Percentiles rank a stretch among this genome's conserved stretches.
phyloP scores from a whole-genome alignment of 1,284 basidiomycete genomes.

The Schizophyllum amplum region DNA sequence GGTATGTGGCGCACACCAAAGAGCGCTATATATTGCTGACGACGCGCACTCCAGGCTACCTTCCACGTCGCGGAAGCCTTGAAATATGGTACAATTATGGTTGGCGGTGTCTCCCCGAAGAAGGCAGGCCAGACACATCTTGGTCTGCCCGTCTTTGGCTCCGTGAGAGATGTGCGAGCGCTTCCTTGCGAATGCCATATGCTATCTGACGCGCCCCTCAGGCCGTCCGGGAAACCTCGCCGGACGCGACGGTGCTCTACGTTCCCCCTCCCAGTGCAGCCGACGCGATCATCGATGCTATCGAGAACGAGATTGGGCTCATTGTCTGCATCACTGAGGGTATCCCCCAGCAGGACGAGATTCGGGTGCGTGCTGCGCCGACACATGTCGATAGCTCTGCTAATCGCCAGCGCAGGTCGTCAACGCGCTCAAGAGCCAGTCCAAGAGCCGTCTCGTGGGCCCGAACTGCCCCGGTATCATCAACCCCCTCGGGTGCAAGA shows the following conservation, averaged over 20 bases:
- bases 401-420: conserved; percentile 54
- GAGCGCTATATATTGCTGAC: conserved; percentile 1
- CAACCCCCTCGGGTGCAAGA: conserved; percentile 96
- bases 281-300: conserved; percentile 94
- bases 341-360: conserved; percentile 94
- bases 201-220: conserved; percentile 22
- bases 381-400: background rate
- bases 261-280: conserved; percentile 91
- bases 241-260: conserved; percentile 92
- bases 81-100: conserved; percentile 94
- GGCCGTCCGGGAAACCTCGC: conserved; percentile 79
- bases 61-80: conserved; percentile 96
- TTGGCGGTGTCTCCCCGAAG: conserved; percentile 96
- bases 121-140: conserved; percentile 96
- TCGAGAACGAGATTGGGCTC: conserved; percentile 92
- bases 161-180: conserved; percentile 74
- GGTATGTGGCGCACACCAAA: conserved; percentile 35
- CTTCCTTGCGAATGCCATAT: background rate
- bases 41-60: conserved; percentile 60
- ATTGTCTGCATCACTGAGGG: conserved; percentile 98
- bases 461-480: conserved; percentile 99
- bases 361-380: conserved; percentile 50
- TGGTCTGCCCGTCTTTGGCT: conserved; percentile 91
- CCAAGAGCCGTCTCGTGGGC: conserved; percentile 89
- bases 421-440: conserved; percentile 91